phyloP scores from a whole-genome alignment of 306 rosid species.

The Fagus sylvatica region DNA sequence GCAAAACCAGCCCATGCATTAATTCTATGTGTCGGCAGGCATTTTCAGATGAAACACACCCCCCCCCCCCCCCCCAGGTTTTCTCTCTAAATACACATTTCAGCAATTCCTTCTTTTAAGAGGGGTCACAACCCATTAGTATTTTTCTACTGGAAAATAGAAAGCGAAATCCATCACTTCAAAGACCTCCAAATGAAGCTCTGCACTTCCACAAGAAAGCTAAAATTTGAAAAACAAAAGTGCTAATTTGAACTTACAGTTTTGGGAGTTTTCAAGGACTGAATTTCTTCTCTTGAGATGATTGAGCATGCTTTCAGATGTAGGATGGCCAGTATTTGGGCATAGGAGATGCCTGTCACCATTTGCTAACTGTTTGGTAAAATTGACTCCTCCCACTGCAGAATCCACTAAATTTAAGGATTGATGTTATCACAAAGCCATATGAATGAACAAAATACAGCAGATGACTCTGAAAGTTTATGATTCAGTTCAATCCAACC shows the following conservation, averaged over 20 bases:
- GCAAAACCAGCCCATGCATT: no score
- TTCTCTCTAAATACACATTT: no score
- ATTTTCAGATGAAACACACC: no score
- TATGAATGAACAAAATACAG: not conserved
- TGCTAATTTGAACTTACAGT: conserved; percentile 10
- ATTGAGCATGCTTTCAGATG: not conserved
- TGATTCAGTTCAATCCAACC: no score
- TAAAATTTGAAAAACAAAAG: not conserved
- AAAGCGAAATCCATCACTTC: not conserved
- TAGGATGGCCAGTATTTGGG: not conserved
- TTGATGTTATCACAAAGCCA: not conserved
- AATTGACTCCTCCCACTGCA: conserved; percentile 11
- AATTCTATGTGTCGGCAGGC: no score
- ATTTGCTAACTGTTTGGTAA: not conserved
- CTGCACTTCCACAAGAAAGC: not conserved
- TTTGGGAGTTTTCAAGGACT: conserved; percentile 6
- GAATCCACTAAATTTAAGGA: not conserved
- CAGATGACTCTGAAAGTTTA: not conserved
- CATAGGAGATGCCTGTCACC: conserved; percentile 12
- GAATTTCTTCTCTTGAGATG: not conserved
- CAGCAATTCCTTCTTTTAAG: no score
- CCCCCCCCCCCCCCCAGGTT: no score
- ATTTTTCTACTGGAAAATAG: no score
- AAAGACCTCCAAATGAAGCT: not conserved
- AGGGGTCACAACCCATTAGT: no score